These are phyloP conservation scores for Lachancea fermentati DNA, from an alignment of 805 yeast species.

Conservation along the genomic window DNA sequence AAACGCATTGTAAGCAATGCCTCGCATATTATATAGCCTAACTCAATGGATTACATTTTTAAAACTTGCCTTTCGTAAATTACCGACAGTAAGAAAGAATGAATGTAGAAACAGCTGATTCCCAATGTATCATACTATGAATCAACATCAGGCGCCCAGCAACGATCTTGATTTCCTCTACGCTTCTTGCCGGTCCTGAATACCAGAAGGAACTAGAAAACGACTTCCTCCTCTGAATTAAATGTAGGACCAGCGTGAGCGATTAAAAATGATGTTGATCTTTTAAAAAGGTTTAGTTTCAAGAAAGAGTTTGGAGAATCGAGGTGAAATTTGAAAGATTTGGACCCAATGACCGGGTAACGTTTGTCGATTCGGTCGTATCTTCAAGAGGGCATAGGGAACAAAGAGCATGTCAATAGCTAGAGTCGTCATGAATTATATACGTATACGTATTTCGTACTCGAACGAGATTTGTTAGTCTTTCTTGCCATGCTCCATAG, in stretches of 20 bases:
- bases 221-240: slow-evolving; percentile 6
- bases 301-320: not conserved
- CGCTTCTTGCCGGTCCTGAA: slow-evolving; percentile 19
- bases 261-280: slow-evolving; percentile 26
- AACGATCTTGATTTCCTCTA: slow-evolving; percentile 32
- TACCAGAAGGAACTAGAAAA: slow-evolving; percentile 7
- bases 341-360: not conserved
- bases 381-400: not conserved
- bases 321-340: not conserved
- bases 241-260: slow-evolving; percentile 10
- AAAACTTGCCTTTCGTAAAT: not conserved
- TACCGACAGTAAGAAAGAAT: not conserved
- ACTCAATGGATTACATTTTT: not conserved
- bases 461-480: not conserved
- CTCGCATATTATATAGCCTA: not conserved
- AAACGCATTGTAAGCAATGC: slow-evolving; percentile 37
- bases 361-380: not conserved
- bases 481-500: not conserved
- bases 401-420: not conserved
- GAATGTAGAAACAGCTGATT: slow-evolving; percentile 37
- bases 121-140: slow-evolving; percentile 32
- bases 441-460: not conserved
- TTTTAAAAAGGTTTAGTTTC: slow-evolving; percentile 9
- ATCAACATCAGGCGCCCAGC: slow-evolving; percentile 41
- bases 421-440: no score